A percentile compares a stretch with the other conserved stretches of the same genome.
Conservation (phyloP, 2,329 filamentous ascomycete genomes). For the Geosmithia flava region DNA sequence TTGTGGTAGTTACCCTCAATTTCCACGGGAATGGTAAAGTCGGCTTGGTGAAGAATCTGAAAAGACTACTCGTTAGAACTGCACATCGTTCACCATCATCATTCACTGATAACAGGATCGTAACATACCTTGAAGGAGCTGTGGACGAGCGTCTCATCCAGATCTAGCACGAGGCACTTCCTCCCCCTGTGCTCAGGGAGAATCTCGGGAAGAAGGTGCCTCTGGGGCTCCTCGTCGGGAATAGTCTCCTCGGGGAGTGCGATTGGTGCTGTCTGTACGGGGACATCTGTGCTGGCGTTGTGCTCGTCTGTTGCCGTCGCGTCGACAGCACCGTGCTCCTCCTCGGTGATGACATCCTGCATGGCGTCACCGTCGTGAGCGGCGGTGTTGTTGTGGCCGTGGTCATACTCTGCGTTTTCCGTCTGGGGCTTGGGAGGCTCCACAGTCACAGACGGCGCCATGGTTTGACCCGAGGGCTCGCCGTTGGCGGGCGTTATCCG, state of each 20-base stretch:
- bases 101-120: neutral
- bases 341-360: constrained; percentile 23
- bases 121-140: constrained; percentile 86
- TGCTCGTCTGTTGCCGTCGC: constrained; percentile 14
- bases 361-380: constrained; percentile 55
- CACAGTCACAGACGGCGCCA: constrained; percentile 22
- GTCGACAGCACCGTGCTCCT: too few species aligned
- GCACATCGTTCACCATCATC: neutral
- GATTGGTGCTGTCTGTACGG: constrained; percentile 24
- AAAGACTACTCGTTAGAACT: constrained; percentile 6
- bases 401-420: constrained; percentile 13
- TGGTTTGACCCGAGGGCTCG: constrained; percentile 34
- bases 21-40: constrained; percentile 97
- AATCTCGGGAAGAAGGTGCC: constrained; percentile 72
- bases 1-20: constrained; percentile 99
- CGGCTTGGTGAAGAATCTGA: constrained; percentile 91
- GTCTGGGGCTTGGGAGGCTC: constrained; percentile 24
- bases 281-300: constrained; percentile 25
- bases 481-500: constrained; percentile 13
- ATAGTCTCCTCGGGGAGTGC: constrained; percentile 27
- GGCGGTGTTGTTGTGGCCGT: constrained; percentile 12
- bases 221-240: constrained; percentile 30
- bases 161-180: constrained; percentile 89
- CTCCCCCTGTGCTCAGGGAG: constrained; percentile 68
- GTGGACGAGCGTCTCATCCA: constrained; percentile 95